Conservation (phyloP, 2,329 filamentous ascomycete genomes). For the Penicillium concentricum region DNA sequence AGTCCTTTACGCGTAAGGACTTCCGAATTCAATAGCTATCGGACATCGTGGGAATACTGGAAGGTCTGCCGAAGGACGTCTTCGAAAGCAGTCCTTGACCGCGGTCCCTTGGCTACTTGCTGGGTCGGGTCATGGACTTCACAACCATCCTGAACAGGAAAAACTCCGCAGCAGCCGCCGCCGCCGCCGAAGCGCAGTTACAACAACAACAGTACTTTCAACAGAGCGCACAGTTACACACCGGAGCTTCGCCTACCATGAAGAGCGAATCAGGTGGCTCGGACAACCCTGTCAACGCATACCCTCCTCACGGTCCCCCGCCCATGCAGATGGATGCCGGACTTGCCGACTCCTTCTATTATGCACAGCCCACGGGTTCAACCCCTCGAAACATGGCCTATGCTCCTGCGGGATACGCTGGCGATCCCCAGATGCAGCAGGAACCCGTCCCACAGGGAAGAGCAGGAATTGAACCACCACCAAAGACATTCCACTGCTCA, state of each 20-base stretch:
- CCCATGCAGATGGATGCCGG: slow-evolving; percentile 49
- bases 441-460: slow-evolving; percentile 44
- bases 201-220: slow-evolving; percentile 48
- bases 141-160: slow-evolving; percentile 53
- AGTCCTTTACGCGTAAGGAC: background rate
- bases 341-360: slow-evolving; percentile 25
- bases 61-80: slow-evolving; percentile 18
- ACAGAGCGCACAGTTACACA: slow-evolving; percentile 40
- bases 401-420: slow-evolving; percentile 49
- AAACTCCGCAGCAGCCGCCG: slow-evolving; percentile 45
- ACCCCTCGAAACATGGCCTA: slow-evolving; percentile 57
- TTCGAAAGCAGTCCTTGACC: slow-evolving; percentile 31
- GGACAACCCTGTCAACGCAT: slow-evolving; percentile 58
- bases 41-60: background rate
- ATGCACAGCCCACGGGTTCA: slow-evolving; percentile 40
- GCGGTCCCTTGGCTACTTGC: slow-evolving; percentile 31
- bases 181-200: slow-evolving; percentile 44
- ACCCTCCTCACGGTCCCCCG: slow-evolving; percentile 55
- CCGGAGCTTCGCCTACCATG: slow-evolving; percentile 52
- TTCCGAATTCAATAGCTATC: slow-evolving; percentile 5
- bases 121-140: slow-evolving; percentile 51
- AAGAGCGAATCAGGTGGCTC: slow-evolving; percentile 59
- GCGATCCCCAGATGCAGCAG: slow-evolving; percentile 48
- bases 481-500: slow-evolving; percentile 83
- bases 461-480: slow-evolving; percentile 48